phyloP scores from a whole-genome alignment of 1,284 basidiomycete species.

The Chalciporus sp. region DNA sequence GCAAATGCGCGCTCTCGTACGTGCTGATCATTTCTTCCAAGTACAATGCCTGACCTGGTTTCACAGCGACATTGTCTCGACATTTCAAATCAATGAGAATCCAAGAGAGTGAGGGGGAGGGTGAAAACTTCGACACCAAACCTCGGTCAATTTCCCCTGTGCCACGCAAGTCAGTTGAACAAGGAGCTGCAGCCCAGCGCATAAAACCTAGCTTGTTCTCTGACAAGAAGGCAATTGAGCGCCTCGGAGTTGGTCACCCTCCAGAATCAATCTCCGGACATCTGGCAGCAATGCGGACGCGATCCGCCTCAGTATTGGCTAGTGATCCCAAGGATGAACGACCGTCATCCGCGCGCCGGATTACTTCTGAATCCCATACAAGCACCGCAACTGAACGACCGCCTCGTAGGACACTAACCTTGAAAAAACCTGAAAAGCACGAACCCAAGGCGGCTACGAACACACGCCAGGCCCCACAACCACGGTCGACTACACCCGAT shows the following conservation, averaged over 20 bases:
- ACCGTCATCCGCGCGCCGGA: slow-evolving; percentile 16
- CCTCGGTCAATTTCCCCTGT: slow-evolving; percentile 1
- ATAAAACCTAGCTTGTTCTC: slow-evolving; percentile 8
- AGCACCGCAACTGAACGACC: slow-evolving; percentile 6
- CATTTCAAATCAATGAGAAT: slow-evolving; percentile 16
- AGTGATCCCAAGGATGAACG: neutral
- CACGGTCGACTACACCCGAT: slow-evolving; percentile 19
- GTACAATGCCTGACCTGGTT: slow-evolving; percentile 3
- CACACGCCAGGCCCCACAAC: slow-evolving; percentile 8
- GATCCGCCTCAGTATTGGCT: slow-evolving; percentile 15
- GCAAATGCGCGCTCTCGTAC: slow-evolving; percentile 23
- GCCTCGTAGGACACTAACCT: slow-evolving; percentile 9
- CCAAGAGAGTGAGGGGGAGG: slow-evolving; percentile 13
- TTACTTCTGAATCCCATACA: slow-evolving; percentile 22
- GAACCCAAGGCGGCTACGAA: neutral
- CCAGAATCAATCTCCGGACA: slow-evolving; percentile 35
- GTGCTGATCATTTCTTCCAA: neutral
- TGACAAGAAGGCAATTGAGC: slow-evolving; percentile 3
- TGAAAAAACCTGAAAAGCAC: slow-evolving; percentile 8
- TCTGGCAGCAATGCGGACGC: slow-evolving; percentile 24
- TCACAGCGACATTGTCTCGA: slow-evolving; percentile 18
- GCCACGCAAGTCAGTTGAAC: slow-evolving; percentile 1
- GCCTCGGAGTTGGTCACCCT: slow-evolving; percentile 21
- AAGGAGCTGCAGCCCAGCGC: slow-evolving; percentile 8
- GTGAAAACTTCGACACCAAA: slow-evolving; percentile 4